These are phyloP conservation scores for Colletotrichum euphorbiae DNA, from an alignment of 2,329 filamentous ascomycete genomes.

Conservation along the genomic window DNA sequence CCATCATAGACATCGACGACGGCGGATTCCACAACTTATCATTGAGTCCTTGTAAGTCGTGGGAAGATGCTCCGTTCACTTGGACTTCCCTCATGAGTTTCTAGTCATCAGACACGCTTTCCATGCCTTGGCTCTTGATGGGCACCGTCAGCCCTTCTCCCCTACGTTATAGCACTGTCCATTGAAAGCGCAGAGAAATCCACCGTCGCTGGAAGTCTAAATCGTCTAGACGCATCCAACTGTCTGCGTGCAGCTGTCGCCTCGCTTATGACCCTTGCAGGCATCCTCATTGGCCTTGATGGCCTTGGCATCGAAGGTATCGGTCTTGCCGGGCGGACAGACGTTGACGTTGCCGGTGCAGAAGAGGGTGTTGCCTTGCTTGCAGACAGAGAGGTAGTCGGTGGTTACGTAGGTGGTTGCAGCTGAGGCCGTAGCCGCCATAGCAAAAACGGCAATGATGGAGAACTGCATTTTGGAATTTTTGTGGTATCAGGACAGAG, in stretches of 20 bases:
- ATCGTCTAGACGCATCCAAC: constrained; percentile 13
- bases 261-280: constrained; percentile 8
- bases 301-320: constrained; percentile 21
- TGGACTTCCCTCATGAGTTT: background rate
- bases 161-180: constrained; percentile 20
- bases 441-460: constrained; percentile 3
- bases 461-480: constrained; percentile 35
- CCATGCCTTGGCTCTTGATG: constrained; percentile 26
- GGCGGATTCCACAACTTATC: constrained; percentile 21
- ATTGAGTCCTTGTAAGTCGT: constrained; percentile 15
- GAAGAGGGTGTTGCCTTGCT: constrained; percentile 17
- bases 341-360: constrained; percentile 24
- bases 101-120: constrained; percentile 12
- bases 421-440: background rate
- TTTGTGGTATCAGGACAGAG: too few relatives aligned
- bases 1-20: constrained; percentile 1
- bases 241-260: constrained; percentile 20
- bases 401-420: constrained; percentile 12
- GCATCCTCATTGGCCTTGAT: constrained; percentile 20
- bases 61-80: too few relatives aligned
- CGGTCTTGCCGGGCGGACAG: constrained; percentile 13
- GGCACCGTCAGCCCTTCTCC: background rate
- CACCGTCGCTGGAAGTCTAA: too few relatives aligned
- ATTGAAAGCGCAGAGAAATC: background rate
- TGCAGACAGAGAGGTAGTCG: constrained; percentile 14